Evolutionary conservation across 306 rosid species (phyloP).

Genomic region (Luffa aegyptiaca): DNA sequence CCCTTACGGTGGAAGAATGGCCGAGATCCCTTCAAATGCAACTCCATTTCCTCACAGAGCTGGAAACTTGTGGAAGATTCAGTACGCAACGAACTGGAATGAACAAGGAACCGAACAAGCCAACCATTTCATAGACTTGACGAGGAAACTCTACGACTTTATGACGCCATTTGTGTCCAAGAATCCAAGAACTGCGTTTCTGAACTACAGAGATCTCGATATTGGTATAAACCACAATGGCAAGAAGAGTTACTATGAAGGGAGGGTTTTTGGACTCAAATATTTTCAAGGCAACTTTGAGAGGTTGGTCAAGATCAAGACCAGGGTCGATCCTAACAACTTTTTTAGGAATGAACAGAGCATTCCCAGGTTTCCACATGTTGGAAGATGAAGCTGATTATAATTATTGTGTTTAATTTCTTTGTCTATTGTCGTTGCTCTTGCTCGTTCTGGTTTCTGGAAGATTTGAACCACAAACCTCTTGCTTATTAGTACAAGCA

Average conservation of each 20-base stretch:
- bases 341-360: slow-evolving; percentile 24
- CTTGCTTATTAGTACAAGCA: too few species aligned
- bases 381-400: not conserved
- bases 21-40: slow-evolving; percentile 8
- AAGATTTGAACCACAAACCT: too few species aligned
- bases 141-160: slow-evolving; percentile 7
- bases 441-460: too few species aligned
- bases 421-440: too few species aligned
- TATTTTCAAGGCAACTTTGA: slow-evolving; percentile 14
- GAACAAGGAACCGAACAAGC: not conserved
- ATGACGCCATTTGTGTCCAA: slow-evolving; percentile 18
- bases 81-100: slow-evolving; percentile 12
- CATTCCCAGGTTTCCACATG: slow-evolving; percentile 10
- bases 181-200: slow-evolving; percentile 7
- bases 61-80: slow-evolving; percentile 14
- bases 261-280: slow-evolving; percentile 13
- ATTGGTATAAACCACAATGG: slow-evolving; percentile 14
- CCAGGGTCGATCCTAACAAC: slow-evolving; percentile 14
- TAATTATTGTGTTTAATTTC: not conserved
- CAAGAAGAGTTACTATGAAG: slow-evolving; percentile 7
- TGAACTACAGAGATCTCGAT: slow-evolving; percentile 20
- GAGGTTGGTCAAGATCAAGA: slow-evolving; percentile 15
- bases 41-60: slow-evolving; percentile 15
- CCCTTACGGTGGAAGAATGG: slow-evolving; percentile 61
- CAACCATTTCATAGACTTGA: not conserved